Base-by-base conservation (phyloP, 169 alveolate species). In the Babesia sp. region DNA sequence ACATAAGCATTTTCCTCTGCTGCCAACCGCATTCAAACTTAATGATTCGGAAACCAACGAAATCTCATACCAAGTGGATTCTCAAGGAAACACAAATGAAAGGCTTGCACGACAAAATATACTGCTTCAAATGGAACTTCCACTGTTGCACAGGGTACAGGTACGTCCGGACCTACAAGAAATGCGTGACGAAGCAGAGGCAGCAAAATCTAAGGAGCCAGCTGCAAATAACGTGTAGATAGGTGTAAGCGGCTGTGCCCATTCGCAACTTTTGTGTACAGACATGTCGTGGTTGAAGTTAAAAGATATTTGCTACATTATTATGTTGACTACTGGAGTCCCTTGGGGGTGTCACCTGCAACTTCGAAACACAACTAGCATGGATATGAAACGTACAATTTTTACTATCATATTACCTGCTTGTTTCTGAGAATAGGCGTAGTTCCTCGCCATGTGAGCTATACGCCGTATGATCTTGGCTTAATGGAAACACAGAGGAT, bases 1-100 rank as follows among this genome's bases (percentile, higher is more conserved):
- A 28, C 89, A 81, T 72, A 81, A 67, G 45, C 89, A 81, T 75
- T 68, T 81, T 63, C 89, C 89, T 8, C 58, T 81, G 53, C 69
- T 81, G 18, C 89, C 89, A 1, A 60, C 85, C 3, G 89, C 71
- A 1, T 81, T 53, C 67, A 33, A 53, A 31, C 34, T 71, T 22
- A 26, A 22, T 36, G 76, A 71, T 18, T n/a, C 31, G 18, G 29
- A 44, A 14, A 58, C 36, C 20, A 51, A 79, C 22, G 61, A 9
- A 6, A 5, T 69, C 45, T 12, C 2, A 8, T 81, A 81, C 46
- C 39, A 12, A 26, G 64, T 70, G 5, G 85, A 60, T 7, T 14
- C 71, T n/a, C 54, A 31, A 28, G 59, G 46, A 11, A 37, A 54
- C 34, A 48, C 89, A 1, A 69, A 39, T n/a, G 85, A 81, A 22